These are phyloP conservation scores for Cymbopogon citratus DNA, from an alignment of 176 grass and related monocot species.

Conservation along the genomic window DNA sequence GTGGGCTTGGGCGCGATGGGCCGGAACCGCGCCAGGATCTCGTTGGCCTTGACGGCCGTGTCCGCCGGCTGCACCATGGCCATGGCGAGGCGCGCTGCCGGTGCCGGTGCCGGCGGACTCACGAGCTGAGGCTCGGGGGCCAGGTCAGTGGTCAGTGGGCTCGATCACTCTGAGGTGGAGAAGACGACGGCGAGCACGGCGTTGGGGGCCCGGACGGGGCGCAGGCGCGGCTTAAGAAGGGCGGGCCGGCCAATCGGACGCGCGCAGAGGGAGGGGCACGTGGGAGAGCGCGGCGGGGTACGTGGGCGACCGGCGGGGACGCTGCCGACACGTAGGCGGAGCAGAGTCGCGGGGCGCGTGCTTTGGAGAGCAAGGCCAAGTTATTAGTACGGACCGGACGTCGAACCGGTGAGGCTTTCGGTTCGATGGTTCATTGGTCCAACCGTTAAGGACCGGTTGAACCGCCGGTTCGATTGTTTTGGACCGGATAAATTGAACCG, in stretches of 20 bases:
- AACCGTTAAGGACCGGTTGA: no score
- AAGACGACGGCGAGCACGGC: constrained; percentile 8
- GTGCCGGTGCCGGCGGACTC: background rate
- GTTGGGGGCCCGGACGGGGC: background rate
- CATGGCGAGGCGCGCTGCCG: constrained; percentile 21
- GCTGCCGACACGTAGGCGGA: constrained; percentile 63
- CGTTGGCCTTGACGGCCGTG: constrained; percentile 80
- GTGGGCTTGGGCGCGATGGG: constrained; percentile 93
- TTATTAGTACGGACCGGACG: no score
- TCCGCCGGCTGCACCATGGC: constrained; percentile 68
- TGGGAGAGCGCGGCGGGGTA: constrained; percentile 56
- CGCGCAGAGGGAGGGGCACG: constrained; percentile 72
- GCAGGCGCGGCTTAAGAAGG: constrained; percentile 42
- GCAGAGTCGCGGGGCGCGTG: constrained; percentile 28
- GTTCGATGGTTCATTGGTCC: no score
- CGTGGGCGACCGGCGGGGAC: constrained; percentile 70
- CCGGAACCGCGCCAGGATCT: constrained; percentile 86
- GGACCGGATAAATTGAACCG: no score
- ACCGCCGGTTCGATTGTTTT: no score
- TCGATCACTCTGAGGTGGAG: background rate
- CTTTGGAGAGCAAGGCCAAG: background rate
- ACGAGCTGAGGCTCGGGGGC: background rate
- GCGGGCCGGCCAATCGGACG: constrained; percentile 57
- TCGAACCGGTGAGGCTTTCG: no score
- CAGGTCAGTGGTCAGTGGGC: background rate